Percentiles rank a stretch among this genome's conserved stretches.
Conservation (phyloP, 176 grass and related monocot genomes). For the Canna indica region DNA sequence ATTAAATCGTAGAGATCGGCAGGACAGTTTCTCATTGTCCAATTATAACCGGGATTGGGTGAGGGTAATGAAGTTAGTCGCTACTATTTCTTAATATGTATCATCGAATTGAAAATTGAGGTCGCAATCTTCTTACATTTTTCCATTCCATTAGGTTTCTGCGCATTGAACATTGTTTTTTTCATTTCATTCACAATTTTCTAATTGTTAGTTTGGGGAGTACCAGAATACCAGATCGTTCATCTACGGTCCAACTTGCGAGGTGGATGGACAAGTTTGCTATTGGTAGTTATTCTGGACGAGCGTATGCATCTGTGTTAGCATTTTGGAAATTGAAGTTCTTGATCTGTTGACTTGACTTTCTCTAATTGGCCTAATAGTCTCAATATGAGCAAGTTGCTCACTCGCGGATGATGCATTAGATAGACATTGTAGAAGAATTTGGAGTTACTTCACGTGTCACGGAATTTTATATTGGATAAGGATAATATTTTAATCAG, state of each 20-base stretch:
- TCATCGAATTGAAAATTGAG: background rate
- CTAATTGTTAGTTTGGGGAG: no score
- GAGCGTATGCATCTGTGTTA: no score
- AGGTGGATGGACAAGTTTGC: no score
- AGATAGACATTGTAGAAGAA: background rate
- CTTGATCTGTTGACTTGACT: no score
- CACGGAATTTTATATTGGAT: background rate
- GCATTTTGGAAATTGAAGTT: no score
- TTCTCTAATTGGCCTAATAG: no score
- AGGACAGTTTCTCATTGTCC: background rate
- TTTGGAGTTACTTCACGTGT: background rate
- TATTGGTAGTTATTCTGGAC: no score
- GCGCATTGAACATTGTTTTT: background rate
- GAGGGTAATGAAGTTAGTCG: background rate
- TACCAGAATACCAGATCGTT: no score
- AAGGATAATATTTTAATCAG: background rate
- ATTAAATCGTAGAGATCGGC: background rate
- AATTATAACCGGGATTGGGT: background rate
- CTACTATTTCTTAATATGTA: background rate
- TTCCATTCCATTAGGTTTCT: conserved; percentile 1
- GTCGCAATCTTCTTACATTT: background rate
- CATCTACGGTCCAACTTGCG: no score
- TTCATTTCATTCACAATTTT: no score
- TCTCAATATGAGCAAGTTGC: no score
- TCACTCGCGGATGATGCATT: no score